Conservation (phyloP, 2,329 filamentous ascomycete species). For the Chalaropsis thielavioides region DNA sequence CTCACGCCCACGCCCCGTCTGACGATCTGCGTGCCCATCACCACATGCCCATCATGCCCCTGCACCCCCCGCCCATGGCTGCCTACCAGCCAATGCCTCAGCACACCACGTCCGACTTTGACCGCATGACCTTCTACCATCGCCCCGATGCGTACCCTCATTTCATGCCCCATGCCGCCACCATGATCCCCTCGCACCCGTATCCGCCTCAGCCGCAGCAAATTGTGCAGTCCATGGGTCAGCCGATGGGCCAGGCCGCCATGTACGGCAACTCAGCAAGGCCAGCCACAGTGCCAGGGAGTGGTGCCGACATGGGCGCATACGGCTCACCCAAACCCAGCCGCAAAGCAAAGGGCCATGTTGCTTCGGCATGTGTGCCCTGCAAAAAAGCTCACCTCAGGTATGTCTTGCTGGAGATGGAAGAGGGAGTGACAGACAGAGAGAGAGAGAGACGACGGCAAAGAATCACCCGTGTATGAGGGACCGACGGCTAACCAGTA, state of each 20-base stretch:
- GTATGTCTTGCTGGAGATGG: slow-evolving; percentile 27
- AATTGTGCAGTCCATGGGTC: slow-evolving; percentile 23
- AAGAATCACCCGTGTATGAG: background rate
- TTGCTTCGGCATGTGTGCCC: slow-evolving; percentile 71
- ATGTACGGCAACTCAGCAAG: slow-evolving; percentile 12
- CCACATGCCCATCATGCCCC: slow-evolving; percentile 8
- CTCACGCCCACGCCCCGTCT: slow-evolving; percentile 20
- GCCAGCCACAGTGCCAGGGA: slow-evolving; percentile 10
- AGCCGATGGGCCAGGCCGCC: slow-evolving; percentile 20
- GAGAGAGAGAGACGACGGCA: background rate
- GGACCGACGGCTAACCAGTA: slow-evolving; percentile 3
- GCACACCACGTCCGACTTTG: slow-evolving; percentile 18
- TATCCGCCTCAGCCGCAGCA: slow-evolving; percentile 11
- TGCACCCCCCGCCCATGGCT: slow-evolving; percentile 11
- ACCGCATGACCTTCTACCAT: slow-evolving; percentile 29
- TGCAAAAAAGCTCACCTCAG: slow-evolving; percentile 72
- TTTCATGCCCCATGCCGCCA: slow-evolving; percentile 15
- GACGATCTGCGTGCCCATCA: slow-evolving; percentile 22
- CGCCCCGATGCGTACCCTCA: slow-evolving; percentile 26
- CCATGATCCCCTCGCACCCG: slow-evolving; percentile 14
- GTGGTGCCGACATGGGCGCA: slow-evolving; percentile 29
- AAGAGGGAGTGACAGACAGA: background rate
- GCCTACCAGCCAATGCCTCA: slow-evolving; percentile 10
- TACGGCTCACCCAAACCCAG: slow-evolving; percentile 46
- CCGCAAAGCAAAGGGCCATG: slow-evolving; percentile 63